These are phyloP conservation scores for Debaryomycetaceae sp. DNA, from an alignment of 1,139 yeast species.

Conservation along the genomic window DNA sequence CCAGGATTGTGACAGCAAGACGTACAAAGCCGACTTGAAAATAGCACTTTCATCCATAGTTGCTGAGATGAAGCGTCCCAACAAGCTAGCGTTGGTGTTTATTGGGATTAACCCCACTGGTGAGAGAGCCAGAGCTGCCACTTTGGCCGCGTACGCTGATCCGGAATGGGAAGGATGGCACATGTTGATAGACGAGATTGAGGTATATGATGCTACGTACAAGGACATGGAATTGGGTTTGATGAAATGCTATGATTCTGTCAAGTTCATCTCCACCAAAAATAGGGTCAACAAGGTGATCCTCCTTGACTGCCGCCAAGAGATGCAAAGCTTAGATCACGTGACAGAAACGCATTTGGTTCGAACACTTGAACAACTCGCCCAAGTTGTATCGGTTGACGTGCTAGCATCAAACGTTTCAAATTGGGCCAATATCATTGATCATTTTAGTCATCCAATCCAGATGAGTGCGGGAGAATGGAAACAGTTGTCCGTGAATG, in stretches of 20 bases:
- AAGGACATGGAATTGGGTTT: constrained; percentile 25
- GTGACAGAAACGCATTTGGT: too few species aligned
- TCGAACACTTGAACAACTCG: too few species aligned
- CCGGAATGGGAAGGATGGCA: constrained; percentile 59
- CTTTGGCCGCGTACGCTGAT: constrained; percentile 51
- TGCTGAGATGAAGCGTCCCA: constrained; percentile 30
- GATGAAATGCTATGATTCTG: constrained; percentile 28
- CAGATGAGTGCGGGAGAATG: too few species aligned
- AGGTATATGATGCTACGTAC: constrained; percentile 21
- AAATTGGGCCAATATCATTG: too few species aligned
- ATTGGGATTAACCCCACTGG: constrained; percentile 45
- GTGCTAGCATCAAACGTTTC: too few species aligned
- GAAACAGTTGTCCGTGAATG: too few species aligned
- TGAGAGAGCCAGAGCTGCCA: constrained; percentile 33
- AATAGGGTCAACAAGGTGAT: constrained; percentile 25
- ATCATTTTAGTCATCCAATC: too few species aligned
- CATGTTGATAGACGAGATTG: constrained; percentile 37
- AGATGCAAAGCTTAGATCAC: too few species aligned
- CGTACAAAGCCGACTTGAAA: constrained; percentile 27
- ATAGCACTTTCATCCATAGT: not conserved
- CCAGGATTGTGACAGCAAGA: constrained; percentile 24
- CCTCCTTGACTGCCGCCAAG: constrained; percentile 10
- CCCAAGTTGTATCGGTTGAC: too few species aligned
- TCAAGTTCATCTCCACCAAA: constrained; percentile 23
- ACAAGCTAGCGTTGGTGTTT: constrained; percentile 51